A percentile compares a stretch with the other conserved stretches of the same genome.
Conservation (phyloP, 2,329 filamentous ascomycete genomes). For the Ilyonectria robusta region DNA sequence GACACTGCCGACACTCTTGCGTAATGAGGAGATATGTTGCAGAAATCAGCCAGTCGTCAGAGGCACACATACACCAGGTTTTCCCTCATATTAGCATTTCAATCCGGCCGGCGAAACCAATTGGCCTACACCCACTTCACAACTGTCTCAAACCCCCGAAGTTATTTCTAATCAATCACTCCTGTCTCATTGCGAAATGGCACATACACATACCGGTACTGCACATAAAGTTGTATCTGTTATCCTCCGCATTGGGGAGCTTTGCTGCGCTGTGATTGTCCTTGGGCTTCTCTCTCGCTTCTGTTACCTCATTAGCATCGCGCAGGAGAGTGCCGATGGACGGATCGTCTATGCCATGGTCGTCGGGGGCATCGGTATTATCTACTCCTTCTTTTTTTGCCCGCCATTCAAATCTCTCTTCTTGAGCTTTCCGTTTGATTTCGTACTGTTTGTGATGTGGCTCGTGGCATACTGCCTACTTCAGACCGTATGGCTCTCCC, state of each 20-base stretch:
- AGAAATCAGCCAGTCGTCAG: too few species aligned
- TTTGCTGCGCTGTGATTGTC: conserved; percentile 44
- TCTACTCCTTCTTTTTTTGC: conserved; percentile 43
- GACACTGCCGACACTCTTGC: too few species aligned
- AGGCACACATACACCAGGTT: too few species aligned
- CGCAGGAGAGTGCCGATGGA: conserved; percentile 25
- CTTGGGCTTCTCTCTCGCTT: conserved; percentile 43
- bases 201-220: neutral
- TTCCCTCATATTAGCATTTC: too few species aligned
- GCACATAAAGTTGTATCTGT: conserved; percentile 39
- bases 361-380: conserved; percentile 46
- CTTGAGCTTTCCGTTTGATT: conserved; percentile 45
- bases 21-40: too few species aligned
- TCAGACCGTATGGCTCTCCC: conserved; percentile 32
- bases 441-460: conserved; percentile 47
- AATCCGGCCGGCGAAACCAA: too few species aligned
- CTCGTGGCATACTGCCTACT: conserved; percentile 47
- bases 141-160: too few species aligned
- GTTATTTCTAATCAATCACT: too few species aligned
- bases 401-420: conserved; percentile 41
- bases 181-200: too few species aligned
- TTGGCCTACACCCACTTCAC: too few species aligned
- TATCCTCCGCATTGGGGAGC: conserved; percentile 37
- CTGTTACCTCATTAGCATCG: conserved; percentile 34
- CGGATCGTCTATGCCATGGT: conserved; percentile 46